Evolutionary conservation across 2,329 filamentous ascomycete species (phyloP).

Genomic region (Aspergillus sp.): DNA sequence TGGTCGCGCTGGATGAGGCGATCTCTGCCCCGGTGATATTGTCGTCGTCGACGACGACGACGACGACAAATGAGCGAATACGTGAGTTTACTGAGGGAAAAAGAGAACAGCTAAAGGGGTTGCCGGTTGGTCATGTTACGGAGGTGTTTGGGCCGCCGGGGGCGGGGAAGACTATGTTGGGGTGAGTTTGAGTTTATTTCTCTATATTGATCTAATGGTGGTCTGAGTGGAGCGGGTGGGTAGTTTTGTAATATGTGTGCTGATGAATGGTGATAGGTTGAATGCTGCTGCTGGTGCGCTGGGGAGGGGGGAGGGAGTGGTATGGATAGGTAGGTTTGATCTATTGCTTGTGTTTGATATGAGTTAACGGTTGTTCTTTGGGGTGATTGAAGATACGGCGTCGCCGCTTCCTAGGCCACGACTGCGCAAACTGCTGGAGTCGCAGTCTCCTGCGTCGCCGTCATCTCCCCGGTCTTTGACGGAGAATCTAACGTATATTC

Average conservation of each 20-base stretch:
- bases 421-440: constrained; percentile 10
- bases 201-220: constrained; percentile 1
- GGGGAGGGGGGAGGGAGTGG: constrained; percentile 61
- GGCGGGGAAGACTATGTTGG: constrained; percentile 79
- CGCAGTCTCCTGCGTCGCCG: constrained; percentile 13
- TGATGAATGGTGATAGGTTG: constrained; percentile 56
- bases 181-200: constrained; percentile 63
- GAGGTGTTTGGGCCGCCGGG: constrained; percentile 89
- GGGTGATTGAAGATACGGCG: background rate
- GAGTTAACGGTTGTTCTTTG: background rate
- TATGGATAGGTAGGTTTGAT: constrained; percentile 75
- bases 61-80: no score
- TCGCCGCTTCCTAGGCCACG: background rate
- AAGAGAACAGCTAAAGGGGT: constrained; percentile 51
- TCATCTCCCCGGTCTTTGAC: constrained; percentile 31
- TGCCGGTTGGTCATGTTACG: constrained; percentile 75
- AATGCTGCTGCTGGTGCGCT: constrained; percentile 69
- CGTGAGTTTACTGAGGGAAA: constrained; percentile 11
- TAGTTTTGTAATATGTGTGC: no score
- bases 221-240: constrained; percentile 10
- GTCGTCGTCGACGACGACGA: no score
- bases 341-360: background rate
- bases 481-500: constrained; percentile 66
- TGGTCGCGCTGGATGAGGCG: constrained; percentile 50
- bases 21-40: constrained; percentile 16